A percentile compares a stretch with the other conserved stretches of the same genome.
Conservation (phyloP, 352 stramenopile species). For the Globisporangium camurandrum region DNA sequence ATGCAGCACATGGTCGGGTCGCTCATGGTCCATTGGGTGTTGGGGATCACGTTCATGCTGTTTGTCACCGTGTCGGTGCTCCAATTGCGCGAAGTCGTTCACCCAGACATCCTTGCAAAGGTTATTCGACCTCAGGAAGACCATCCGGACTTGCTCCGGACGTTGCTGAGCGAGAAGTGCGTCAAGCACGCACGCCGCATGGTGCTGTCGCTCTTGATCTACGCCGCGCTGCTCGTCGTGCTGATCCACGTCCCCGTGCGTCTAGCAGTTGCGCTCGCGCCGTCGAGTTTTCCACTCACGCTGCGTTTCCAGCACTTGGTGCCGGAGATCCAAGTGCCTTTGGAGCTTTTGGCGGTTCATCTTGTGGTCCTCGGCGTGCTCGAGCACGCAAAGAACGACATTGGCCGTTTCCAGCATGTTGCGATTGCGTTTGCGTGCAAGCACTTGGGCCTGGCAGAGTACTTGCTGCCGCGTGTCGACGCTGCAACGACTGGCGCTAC, state of each 20-base stretch:
- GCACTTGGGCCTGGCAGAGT: conserved; percentile 59
- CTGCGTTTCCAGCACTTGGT: conserved; percentile 91
- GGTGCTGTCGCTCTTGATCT: conserved; percentile 89
- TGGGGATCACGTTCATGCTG: conserved; percentile 97
- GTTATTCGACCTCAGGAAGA: conserved; percentile 93
- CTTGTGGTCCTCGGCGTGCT: conserved; percentile 92
- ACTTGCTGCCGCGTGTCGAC: conserved; percentile 51
- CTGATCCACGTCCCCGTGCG: conserved; percentile 86
- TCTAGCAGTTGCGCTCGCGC: conserved; percentile 35
- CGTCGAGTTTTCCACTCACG: conserved; percentile 58
- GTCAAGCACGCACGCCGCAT: conserved; percentile 92
- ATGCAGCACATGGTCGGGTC: conserved; percentile 87
- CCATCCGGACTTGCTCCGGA: conserved; percentile 94
- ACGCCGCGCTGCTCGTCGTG: conserved; percentile 79
- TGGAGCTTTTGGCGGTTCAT: conserved; percentile 95
- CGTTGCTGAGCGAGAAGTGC: conserved; percentile 91
- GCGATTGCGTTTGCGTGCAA: conserved; percentile 51
- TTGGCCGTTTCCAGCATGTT: conserved; percentile 67
- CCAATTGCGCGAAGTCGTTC: conserved; percentile 92
- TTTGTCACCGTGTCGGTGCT: conserved; percentile 95
- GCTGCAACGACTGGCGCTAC: too few relatives aligned
- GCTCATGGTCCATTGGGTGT: conserved; percentile 95
- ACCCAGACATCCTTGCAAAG: conserved; percentile 89
- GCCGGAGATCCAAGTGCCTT: conserved; percentile 91
- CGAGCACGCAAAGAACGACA: conserved; percentile 87